These are phyloP conservation scores for Rosa hybrid DNA, from an alignment of 331 rosid species.

Conservation along the genomic window DNA sequence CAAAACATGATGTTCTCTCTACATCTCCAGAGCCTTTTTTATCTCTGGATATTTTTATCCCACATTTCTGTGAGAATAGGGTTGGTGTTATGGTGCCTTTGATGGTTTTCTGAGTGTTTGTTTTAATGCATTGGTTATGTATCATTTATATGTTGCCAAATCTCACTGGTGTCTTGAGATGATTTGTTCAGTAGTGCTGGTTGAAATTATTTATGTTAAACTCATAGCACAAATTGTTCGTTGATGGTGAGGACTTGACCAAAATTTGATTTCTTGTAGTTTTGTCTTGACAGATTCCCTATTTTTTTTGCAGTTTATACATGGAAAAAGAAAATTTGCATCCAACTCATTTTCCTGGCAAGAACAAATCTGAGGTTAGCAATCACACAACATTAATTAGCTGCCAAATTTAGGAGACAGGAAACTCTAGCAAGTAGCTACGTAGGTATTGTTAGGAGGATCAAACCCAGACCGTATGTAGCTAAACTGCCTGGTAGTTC, in stretches of 20 bases:
- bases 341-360: slow-evolving; percentile 37
- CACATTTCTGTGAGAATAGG: too few species aligned
- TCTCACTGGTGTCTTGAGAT: neutral
- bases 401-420: neutral
- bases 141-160: too few species aligned
- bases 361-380: slow-evolving; percentile 50
- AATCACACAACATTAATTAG: slow-evolving; percentile 10
- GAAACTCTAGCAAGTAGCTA: neutral
- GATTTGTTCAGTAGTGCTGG: neutral
- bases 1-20: neutral
- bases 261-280: neutral
- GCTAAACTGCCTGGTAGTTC: neutral
- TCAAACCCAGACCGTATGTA: neutral
- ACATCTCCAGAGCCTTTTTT: too few species aligned
- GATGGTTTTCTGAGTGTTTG: too few species aligned
- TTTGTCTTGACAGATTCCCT: slow-evolving; percentile 9
- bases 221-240: neutral
- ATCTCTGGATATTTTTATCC: too few species aligned
- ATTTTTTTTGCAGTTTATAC: slow-evolving; percentile 49
- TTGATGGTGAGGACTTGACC: neutral
- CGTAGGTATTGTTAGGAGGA: neutral
- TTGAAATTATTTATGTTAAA: neutral
- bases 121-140: too few species aligned
- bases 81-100: neutral
- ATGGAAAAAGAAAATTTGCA: slow-evolving; percentile 60